These are phyloP conservation scores for Reutealis trisperma DNA, from an alignment of 345 rosid genomes.

Conservation along the genomic window DNA sequence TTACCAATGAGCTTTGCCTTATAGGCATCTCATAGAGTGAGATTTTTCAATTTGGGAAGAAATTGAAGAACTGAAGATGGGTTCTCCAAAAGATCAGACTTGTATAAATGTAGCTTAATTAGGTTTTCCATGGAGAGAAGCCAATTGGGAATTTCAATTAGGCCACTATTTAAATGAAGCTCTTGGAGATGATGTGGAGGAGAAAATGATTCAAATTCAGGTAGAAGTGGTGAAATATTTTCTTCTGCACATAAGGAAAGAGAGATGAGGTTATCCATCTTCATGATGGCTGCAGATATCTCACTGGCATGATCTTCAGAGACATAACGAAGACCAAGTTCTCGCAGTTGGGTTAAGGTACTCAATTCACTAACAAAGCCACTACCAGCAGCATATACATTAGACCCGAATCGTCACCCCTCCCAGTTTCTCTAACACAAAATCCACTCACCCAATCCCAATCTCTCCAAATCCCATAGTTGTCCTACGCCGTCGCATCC, in stretches of 20 bases:
- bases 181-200: slow-evolving; percentile 15
- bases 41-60: slow-evolving; percentile 11
- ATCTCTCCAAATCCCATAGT: too few relatives aligned
- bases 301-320: slow-evolving; percentile 4
- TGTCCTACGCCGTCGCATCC: too few relatives aligned
- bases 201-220: slow-evolving; percentile 1
- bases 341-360: slow-evolving; percentile 4
- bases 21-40: background rate
- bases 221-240: background rate
- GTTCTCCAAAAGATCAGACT: background rate
- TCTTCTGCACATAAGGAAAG: background rate
- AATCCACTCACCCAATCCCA: too few relatives aligned
- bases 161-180: background rate
- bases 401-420: too few relatives aligned
- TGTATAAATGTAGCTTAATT: background rate
- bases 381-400: slow-evolving; percentile 5
- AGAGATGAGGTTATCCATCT: slow-evolving; percentile 8
- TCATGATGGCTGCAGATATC: background rate
- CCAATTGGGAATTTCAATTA: slow-evolving; percentile 1
- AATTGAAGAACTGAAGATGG: background rate
- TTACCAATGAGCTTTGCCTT: slow-evolving; percentile 11
- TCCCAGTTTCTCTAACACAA: slow-evolving; percentile 9
- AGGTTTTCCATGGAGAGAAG: slow-evolving; percentile 9
- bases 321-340: slow-evolving; percentile 2
- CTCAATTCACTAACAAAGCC: slow-evolving; percentile 11